Evolutionary conservation across 2,329 filamentous ascomycete genomes (phyloP), one percentile per base, ranked within the genome.

Genomic region (Pseudopyricularia cyperi): DNA sequence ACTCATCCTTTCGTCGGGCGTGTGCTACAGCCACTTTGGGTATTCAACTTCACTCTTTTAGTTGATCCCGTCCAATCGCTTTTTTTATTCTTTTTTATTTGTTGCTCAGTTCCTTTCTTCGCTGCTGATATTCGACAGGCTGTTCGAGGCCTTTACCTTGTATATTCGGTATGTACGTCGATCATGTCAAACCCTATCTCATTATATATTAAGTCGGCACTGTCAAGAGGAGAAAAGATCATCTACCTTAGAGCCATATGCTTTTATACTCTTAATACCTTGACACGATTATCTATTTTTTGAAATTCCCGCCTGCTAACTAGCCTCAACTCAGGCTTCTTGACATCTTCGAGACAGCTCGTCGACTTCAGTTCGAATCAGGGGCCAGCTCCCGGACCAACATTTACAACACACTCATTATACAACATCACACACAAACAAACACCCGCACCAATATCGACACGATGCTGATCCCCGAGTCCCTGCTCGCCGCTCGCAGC

Each of bases 1-100:
- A 11, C 39, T 51, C 39, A 14, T 37, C 22, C 30, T 26, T 32
- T 44, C 22, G 22, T 44, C 4, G 14, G 22, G 19, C 39, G 39
- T 44, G 39, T 44, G 39, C 39, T 44, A 24, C 7, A 26, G 22
- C 52, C 42, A 54, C 59, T 56, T 30, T 30, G 28, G 28, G 69
- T 67, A 63, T 59, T 68, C 69, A 68, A 63, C 68, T 70, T 70
- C 69, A 70, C 63, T 72, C 71, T 65, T 69, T 71, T 62, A 65
- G 69, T 67, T 68, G 70, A 64, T 61, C 59, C 70, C 65, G 68
- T 73, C 69, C 71, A 58, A 60, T 73, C 70, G 17, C 44, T 48
- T 34, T 39, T 48, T 46, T 32, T 4, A 15, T 46, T 24, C 44
- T 48, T 34, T 39, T 48, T 46, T 32, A 7, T 26, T 46, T 51